phyloP scores from a whole-genome alignment of 2,329 filamentous ascomycete species.

The Fusarium clavum region DNA sequence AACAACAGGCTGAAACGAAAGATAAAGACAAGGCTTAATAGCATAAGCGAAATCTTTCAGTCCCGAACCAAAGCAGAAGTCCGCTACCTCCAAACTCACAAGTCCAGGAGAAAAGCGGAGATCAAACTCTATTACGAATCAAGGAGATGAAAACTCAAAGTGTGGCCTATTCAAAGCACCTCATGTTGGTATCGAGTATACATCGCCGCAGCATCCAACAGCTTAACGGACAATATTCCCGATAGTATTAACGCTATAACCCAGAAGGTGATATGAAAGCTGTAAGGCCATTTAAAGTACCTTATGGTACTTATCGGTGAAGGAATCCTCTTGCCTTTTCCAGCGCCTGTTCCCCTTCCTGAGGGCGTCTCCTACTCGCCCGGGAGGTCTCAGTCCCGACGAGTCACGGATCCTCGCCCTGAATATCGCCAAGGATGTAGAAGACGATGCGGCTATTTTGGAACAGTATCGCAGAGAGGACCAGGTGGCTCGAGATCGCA shows the following conservation, averaged over 20 bases:
- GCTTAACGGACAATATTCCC: too few relatives aligned
- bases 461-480: neutral
- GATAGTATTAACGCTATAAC: too few relatives aligned
- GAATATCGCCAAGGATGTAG: neutral
- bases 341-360: too few relatives aligned
- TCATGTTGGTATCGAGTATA: too few relatives aligned
- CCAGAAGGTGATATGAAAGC: too few relatives aligned
- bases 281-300: too few relatives aligned
- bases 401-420: neutral
- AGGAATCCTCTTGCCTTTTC: too few relatives aligned
- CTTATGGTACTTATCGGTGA: too few relatives aligned
- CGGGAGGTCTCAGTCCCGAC: neutral
- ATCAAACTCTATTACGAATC: constrained; percentile 56
- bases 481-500: accelerated
- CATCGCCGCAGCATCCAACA: too few relatives aligned
- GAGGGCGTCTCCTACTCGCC: too few relatives aligned
- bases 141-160: constrained; percentile 63
- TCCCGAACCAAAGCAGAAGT: constrained; percentile 61
- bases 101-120: constrained; percentile 64
- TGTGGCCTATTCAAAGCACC: too few relatives aligned
- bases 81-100: constrained; percentile 49
- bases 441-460: accelerated
- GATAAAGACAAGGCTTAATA: constrained; percentile 59
- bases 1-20: constrained; percentile 57
- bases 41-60: constrained; percentile 62